These are phyloP conservation scores for Exophiala sp. DNA, from an alignment of 2,329 filamentous ascomycete genomes.

Conservation along the genomic window DNA sequence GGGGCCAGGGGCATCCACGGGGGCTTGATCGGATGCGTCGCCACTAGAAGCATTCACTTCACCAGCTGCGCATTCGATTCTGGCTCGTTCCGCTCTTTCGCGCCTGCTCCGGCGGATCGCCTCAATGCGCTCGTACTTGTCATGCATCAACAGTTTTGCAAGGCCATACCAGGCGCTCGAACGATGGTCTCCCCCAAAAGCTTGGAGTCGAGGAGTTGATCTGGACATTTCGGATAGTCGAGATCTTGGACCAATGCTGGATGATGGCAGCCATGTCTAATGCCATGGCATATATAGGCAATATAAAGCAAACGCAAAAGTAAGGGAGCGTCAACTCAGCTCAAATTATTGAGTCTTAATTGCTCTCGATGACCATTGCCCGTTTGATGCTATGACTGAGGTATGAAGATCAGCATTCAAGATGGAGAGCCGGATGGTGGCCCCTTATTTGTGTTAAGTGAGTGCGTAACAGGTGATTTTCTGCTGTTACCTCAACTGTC, in stretches of 20 bases:
- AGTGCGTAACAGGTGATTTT: too few relatives aligned
- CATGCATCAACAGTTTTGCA: conserved; percentile 11
- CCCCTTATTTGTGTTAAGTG: background rate
- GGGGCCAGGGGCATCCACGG: too few relatives aligned
- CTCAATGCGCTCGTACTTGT: conserved; percentile 9
- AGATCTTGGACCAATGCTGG: background rate
- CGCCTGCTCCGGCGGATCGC: conserved; percentile 9
- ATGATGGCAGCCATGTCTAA: too few relatives aligned
- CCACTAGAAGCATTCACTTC: background rate
- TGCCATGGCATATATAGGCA: too few relatives aligned
- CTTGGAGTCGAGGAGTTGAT: conserved; percentile 2
- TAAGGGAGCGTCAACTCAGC: too few relatives aligned
- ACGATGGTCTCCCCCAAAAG: conserved; percentile 4
- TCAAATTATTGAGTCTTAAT: too few relatives aligned
- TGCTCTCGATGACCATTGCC: too few relatives aligned
- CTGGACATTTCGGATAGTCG: background rate
- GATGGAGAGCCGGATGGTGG: background rate
- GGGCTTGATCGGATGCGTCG: too few relatives aligned
- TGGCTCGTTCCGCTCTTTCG: background rate
- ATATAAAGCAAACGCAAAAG: too few relatives aligned
- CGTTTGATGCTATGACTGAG: too few relatives aligned
- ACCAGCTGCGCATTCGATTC: background rate
- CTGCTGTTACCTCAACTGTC: background rate
- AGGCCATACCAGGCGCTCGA: conserved; percentile 15
- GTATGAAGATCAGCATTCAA: background rate